Evolutionary conservation across 208 protist genomes (phyloP).

Genomic region (Trypanosoma theileri): DNA sequence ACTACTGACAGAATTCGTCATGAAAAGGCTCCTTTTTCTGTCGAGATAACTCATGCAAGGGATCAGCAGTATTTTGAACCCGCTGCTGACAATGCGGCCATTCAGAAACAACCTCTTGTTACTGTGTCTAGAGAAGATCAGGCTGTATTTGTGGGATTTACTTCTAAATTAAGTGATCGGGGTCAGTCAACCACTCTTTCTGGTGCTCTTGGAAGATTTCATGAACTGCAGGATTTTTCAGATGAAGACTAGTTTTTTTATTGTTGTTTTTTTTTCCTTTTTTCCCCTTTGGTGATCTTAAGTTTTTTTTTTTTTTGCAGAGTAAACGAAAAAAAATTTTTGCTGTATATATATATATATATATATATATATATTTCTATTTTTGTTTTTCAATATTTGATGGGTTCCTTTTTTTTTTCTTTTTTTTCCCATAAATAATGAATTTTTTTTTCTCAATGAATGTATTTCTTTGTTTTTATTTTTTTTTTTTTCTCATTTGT

Average conservation of each 20-base stretch:
- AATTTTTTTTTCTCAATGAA: constrained; percentile 14
- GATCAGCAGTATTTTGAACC: constrained; percentile 61
- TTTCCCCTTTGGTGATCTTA: constrained; percentile 8
- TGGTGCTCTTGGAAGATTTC: constrained; percentile 21
- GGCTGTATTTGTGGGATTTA: constrained; percentile 39
- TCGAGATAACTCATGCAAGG: constrained; percentile 25
- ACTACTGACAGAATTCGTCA: constrained; percentile 32
- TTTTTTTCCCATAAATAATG: constrained; percentile 4
- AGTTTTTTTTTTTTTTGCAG: no score
- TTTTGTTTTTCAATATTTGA: constrained; percentile 20
- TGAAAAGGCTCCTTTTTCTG: constrained; percentile 40
- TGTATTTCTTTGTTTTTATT: constrained; percentile 4
- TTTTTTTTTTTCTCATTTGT: constrained; percentile 4
- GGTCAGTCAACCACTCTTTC: constrained; percentile 27
- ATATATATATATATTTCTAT: constrained; percentile 18
- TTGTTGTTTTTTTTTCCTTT: background rate
- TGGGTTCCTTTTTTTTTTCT: constrained; percentile 12
- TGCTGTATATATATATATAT: constrained; percentile 13
- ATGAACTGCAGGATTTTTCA: constrained; percentile 33
- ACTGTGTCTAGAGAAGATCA: constrained; percentile 33
- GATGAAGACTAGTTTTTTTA: constrained; percentile 27
- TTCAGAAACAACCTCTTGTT: constrained; percentile 28
- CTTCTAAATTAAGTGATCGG: constrained; percentile 26
- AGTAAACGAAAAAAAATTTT: background rate
- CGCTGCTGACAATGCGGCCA: constrained; percentile 27